These are phyloP conservation scores for Pterulicium gracile DNA, from an alignment of 1,284 basidiomycete genomes.

Conservation along the genomic window DNA sequence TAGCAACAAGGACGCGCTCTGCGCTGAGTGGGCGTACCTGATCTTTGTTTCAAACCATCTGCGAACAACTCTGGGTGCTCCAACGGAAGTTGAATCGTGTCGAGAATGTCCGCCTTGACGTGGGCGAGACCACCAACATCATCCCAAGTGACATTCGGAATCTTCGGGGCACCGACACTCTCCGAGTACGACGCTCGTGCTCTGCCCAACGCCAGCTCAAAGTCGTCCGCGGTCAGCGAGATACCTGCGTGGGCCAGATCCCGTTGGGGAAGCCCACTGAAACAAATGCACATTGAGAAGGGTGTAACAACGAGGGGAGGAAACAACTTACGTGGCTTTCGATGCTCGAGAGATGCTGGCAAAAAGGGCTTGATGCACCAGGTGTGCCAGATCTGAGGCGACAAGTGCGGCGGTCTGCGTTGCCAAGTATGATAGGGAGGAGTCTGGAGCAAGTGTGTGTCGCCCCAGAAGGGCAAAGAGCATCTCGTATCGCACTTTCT, in stretches of 20 bases:
- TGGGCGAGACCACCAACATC: conserved; percentile 89
- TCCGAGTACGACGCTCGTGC: conserved; percentile 80
- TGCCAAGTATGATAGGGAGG: conserved; percentile 65
- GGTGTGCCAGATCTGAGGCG: conserved; percentile 71
- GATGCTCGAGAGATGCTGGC: conserved; percentile 48
- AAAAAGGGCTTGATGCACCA: conserved; percentile 56
- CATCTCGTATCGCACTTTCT: conserved; percentile 62
- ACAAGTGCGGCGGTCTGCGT: conserved; percentile 89
- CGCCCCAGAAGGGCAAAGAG: conserved; percentile 39
- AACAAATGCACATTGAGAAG: neutral
- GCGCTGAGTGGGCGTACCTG: conserved; percentile 40
- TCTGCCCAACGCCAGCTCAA: conserved; percentile 66
- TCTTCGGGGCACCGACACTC: conserved; percentile 92
- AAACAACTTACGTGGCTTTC: conserved; percentile 23
- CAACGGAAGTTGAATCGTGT: conserved; percentile 93
- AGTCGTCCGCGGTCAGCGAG: conserved; percentile 56
- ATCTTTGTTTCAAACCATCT: conserved; percentile 91
- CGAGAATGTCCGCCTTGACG: conserved; percentile 91
- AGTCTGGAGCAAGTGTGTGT: conserved; percentile 60
- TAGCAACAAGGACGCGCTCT: conserved; percentile 1
- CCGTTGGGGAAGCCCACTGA: conserved; percentile 12
- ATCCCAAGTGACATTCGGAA: conserved; percentile 96
- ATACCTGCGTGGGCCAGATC: conserved; percentile 38
- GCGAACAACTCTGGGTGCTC: conserved; percentile 92
- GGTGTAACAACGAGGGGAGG: neutral